These are phyloP conservation scores for Fomitopsis serialis DNA, from an alignment of 768 basidiomycete genomes.

Conservation along the genomic window DNA sequence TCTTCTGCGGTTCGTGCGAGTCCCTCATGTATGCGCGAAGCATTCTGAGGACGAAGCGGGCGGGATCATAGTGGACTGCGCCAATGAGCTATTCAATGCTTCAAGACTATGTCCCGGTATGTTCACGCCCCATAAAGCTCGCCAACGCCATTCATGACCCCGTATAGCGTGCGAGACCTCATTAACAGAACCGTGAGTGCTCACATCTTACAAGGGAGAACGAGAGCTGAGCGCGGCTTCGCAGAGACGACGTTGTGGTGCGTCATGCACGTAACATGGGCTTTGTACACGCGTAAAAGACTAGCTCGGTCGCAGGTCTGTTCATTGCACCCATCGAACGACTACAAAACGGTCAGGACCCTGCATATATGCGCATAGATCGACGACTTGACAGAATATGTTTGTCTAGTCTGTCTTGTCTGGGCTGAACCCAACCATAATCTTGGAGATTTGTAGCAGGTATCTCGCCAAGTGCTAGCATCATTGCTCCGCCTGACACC, in stretches of 20 bases:
- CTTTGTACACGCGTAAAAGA: too few species aligned
- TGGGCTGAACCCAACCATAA: slow-evolving; percentile 67
- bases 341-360: slow-evolving; percentile 76
- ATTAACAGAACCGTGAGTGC: slow-evolving; percentile 66
- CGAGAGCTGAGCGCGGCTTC: too few species aligned
- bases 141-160: too few species aligned
- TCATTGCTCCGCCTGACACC: neutral
- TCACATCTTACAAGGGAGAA: slow-evolving; percentile 8
- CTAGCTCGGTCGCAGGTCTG: slow-evolving; percentile 46
- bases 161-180: slow-evolving; percentile 71
- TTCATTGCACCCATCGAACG: slow-evolving; percentile 81
- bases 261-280: slow-evolving; percentile 25
- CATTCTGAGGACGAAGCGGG: neutral
- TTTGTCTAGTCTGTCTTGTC: slow-evolving; percentile 71
- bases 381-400: slow-evolving; percentile 1
- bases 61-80: slow-evolving; percentile 60
- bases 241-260: slow-evolving; percentile 29
- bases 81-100: slow-evolving; percentile 75
- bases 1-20: slow-evolving; percentile 62
- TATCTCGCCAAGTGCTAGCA: slow-evolving; percentile 15
- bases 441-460: slow-evolving; percentile 82
- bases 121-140: neutral
- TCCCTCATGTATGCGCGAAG: neutral
- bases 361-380: slow-evolving; percentile 30
- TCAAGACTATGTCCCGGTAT: slow-evolving; percentile 76